Evolutionary conservation across 768 basidiomycete species (phyloP).

Genomic region (Dacryopinax primogenitus): DNA sequence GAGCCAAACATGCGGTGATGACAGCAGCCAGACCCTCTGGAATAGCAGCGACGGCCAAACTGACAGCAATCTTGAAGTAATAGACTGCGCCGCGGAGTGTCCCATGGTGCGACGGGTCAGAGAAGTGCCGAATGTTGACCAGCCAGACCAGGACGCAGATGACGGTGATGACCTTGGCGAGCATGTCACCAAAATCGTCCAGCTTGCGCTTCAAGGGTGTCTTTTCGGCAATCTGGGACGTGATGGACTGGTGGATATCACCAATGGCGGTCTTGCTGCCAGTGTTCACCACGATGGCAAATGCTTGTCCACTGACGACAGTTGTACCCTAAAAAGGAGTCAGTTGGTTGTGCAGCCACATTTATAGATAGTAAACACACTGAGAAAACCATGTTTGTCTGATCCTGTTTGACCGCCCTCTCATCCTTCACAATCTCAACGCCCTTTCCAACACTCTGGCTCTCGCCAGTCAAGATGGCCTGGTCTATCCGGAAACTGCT

Average conservation of each 20-base stretch:
- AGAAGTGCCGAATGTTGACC: slow-evolving; percentile 92
- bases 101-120: slow-evolving; percentile 87
- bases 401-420: slow-evolving; percentile 91
- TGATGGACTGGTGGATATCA: slow-evolving; percentile 93
- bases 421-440: slow-evolving; percentile 52
- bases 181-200: slow-evolving; percentile 94
- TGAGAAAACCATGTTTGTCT: slow-evolving; percentile 92
- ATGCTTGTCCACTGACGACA: slow-evolving; percentile 83
- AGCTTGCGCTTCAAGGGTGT: slow-evolving; percentile 94
- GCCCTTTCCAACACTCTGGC: slow-evolving; percentile 73
- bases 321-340: slow-evolving; percentile 61
- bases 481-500: slow-evolving; percentile 93
- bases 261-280: slow-evolving; percentile 85
- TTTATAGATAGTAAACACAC: slow-evolving; percentile 33
- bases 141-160: slow-evolving; percentile 98
- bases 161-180: slow-evolving; percentile 94
- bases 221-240: slow-evolving; percentile 85
- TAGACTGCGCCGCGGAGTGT: slow-evolving; percentile 87
- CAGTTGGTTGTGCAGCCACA: not conserved
- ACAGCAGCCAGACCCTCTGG: slow-evolving; percentile 98
- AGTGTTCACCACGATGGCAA: slow-evolving; percentile 76
- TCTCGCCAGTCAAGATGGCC: slow-evolving; percentile 93
- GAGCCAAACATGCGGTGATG: slow-evolving; percentile 89
- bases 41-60: slow-evolving; percentile 96
- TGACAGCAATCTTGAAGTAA: slow-evolving; percentile 99